Base-by-base conservation (phyloP, 2,329 filamentous ascomycete genomes). In the Neofusicoccum laricinum region DNA sequence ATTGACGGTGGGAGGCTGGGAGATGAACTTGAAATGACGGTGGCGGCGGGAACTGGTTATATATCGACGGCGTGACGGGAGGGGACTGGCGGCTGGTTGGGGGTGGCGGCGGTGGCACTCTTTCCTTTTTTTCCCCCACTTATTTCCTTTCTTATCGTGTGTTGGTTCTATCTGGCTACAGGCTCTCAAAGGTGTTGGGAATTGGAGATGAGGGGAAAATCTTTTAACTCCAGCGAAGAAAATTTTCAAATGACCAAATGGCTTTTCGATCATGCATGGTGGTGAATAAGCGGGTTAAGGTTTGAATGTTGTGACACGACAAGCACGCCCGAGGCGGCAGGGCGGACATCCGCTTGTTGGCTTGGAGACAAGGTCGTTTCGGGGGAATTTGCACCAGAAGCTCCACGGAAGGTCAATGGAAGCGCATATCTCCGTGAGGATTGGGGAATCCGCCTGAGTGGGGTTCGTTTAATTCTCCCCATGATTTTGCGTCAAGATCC, bases 131-230 rank as follows among this genome's bases (percentile, higher is more conserved):
- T 46, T 46, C 34, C 53, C 25, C 36, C 50, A 51, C 32, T 38
- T 59, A 14, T 48, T 41, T 21, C 38, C n/a, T 64, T 64, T 59
- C 40, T 40, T 53, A 25, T 25, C 50, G 51, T 57, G 41, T 64
- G 32, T 64, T 64, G 50, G 51, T 64, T 50, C 49, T 53, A 63
- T 53, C 50, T 46, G 61, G 61, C 61, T 51, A 64, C 15, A 32
- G 51, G 62, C 32, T 49, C 43, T 48, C 49, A 15, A 49, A 40
- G 62, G 62, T 41, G 62, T 64, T 64, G 62, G 51, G 41, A 49
- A 48, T 64, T 64, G 62, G 62, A 64, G 62, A 58, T 58, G 40
- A 59, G 55, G 55, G 38, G 25, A 34, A 21, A 58, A 45, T 32
- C 25, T 7, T 49, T 61, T 36, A 50, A 61, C 34, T 41, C 46